Evolutionary conservation across 192 early-diverging fungal genomes (phyloP).

Genomic region (Linnemannia elongata): DNA sequence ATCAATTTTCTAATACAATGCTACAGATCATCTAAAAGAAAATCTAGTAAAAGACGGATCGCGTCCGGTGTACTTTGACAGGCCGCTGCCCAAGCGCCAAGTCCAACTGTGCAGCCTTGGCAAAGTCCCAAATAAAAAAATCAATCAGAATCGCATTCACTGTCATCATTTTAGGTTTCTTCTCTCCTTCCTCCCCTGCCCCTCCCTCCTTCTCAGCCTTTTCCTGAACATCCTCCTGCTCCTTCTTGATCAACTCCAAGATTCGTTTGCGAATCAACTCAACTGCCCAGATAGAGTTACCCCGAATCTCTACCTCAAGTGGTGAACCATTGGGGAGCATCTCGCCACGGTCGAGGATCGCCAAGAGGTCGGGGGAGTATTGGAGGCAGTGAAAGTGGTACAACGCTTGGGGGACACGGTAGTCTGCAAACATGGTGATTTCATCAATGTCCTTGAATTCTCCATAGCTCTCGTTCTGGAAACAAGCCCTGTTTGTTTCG

Average conservation of each 20-base stretch:
- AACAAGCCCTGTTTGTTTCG: constrained; percentile 73
- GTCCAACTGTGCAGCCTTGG: constrained; percentile 72
- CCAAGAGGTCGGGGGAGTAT: constrained; percentile 73
- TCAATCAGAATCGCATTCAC: constrained; percentile 88
- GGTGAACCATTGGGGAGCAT: constrained; percentile 69
- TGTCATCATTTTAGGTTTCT: constrained; percentile 24
- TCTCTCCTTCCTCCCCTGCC: background rate
- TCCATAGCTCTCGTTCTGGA: constrained; percentile 75
- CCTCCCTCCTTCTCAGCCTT: constrained; percentile 5
- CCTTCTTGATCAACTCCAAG: constrained; percentile 38
- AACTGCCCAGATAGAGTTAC: constrained; percentile 82
- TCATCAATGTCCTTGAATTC: constrained; percentile 80
- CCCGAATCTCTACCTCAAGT: constrained; percentile 85
- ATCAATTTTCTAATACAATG: background rate
- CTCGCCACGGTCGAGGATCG: constrained; percentile 57
- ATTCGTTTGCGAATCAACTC: constrained; percentile 70
- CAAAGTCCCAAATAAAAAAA: constrained; percentile 91
- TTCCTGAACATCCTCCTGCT: constrained; percentile 39
- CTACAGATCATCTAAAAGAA: background rate
- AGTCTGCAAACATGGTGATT: constrained; percentile 95
- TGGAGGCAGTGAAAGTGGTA: constrained; percentile 76
- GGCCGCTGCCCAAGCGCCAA: constrained; percentile 59
- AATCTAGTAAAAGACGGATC: constrained; percentile 45
- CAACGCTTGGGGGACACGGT: constrained; percentile 82
- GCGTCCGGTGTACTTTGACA: constrained; percentile 54